Conservation (phyloP, 768 basidiomycete genomes). For the Lepiota brunneoincarnata region DNA sequence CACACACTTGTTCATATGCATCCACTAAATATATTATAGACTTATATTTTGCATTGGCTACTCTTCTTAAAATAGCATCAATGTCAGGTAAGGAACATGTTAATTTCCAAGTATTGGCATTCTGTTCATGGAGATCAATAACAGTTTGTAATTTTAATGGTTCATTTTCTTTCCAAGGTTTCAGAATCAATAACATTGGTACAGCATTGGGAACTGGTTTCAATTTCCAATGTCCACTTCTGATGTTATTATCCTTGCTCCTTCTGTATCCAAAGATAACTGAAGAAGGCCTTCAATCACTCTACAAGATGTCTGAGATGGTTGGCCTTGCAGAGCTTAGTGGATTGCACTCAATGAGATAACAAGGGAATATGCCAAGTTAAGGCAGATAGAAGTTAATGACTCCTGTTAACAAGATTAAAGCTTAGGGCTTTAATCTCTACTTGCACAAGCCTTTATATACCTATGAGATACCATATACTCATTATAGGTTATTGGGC, state of each 20-base stretch:
- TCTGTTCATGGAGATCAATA: slow-evolving; percentile 30
- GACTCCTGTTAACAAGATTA: too few species aligned
- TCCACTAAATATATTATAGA: slow-evolving; percentile 36
- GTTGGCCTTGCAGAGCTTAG: too few species aligned
- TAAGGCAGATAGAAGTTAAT: too few species aligned
- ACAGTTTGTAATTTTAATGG: slow-evolving; percentile 27
- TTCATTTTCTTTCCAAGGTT: slow-evolving; percentile 19
- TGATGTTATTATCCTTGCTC: slow-evolving; percentile 22
- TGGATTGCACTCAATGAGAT: too few species aligned
- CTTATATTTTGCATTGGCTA: slow-evolving; percentile 23
- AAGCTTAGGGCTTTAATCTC: too few species aligned
- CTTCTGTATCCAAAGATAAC: too few species aligned
- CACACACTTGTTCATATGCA: slow-evolving; percentile 37
- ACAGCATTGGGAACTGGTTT: slow-evolving; percentile 28
- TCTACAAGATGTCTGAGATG: too few species aligned
- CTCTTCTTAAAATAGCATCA: slow-evolving; percentile 25
- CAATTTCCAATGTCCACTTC: slow-evolving; percentile 24
- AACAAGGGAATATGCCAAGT: too few species aligned
- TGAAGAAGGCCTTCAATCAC: too few species aligned
- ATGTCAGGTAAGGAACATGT: slow-evolving; percentile 23
- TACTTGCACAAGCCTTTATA: too few species aligned
- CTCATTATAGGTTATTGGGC: too few species aligned
- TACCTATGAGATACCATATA: too few species aligned
- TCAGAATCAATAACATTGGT: slow-evolving; percentile 32
- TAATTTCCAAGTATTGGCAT: slow-evolving; percentile 33